A percentile compares a stretch with the other conserved stretches of the same genome.
These are phyloP conservation scores for Gypsophila paniculata DNA, from an alignment of 179 eudicot genomes.

Conservation along the genomic window DNA sequence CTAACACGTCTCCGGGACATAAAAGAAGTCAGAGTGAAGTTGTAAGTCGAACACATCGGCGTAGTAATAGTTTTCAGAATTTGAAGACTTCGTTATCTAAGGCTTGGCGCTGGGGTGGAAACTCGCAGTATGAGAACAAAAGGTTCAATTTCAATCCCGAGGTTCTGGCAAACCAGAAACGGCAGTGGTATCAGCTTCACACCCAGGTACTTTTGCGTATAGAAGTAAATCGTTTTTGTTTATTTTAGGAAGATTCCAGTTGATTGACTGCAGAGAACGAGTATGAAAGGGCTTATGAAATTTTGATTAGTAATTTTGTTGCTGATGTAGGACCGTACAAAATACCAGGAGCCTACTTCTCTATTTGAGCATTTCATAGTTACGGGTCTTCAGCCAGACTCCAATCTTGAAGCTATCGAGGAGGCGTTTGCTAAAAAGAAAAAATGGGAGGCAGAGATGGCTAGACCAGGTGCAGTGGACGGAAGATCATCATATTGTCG, in stretches of 20 bases:
- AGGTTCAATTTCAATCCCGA: constrained; percentile 66
- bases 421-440: constrained; percentile 70
- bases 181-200: constrained; percentile 93
- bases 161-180: constrained; percentile 80
- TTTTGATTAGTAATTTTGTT: constrained; percentile 12
- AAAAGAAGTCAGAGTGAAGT: constrained; percentile 64
- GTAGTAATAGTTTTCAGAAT: constrained; percentile 51
- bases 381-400: constrained; percentile 81
- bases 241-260: neutral
- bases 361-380: constrained; percentile 89
- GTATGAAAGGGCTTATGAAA: neutral
- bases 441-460: constrained; percentile 56
- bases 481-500: constrained; percentile 32
- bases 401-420: constrained; percentile 78
- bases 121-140: constrained; percentile 40
- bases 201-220: constrained; percentile 46
- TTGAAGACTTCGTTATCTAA: constrained; percentile 63
- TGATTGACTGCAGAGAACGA: neutral
- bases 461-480: constrained; percentile 36
- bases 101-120: constrained; percentile 73
- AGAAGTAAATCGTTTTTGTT: neutral
- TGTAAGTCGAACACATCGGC: constrained; percentile 29
- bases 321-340: constrained; percentile 49
- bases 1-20: constrained; percentile 42
- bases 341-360: constrained; percentile 66